Percentiles rank a stretch among this genome's conserved stretches.
Evolutionary conservation across 176 grass and related monocot genomes (phyloP).

Genomic region (Oryza meridionalis): DNA sequence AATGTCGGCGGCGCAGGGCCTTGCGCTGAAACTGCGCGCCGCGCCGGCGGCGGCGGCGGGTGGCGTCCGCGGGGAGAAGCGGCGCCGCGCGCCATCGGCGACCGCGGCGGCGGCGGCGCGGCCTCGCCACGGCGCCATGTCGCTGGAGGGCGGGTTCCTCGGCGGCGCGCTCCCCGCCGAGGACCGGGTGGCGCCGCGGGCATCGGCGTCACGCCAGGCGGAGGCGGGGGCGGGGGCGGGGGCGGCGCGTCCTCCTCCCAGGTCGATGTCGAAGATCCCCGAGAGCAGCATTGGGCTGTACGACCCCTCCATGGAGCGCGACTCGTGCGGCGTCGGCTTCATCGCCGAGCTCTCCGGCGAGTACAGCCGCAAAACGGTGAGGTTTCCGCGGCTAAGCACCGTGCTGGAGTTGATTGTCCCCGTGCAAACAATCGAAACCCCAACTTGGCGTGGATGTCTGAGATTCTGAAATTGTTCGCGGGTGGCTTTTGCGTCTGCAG

Average conservation of each 20-base stretch:
- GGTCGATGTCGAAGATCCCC: conserved; percentile 56
- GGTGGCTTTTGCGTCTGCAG: conserved; percentile 3
- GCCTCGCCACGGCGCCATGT: not conserved
- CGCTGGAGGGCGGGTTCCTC: conserved; percentile 30
- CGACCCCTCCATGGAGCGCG: conserved; percentile 58
- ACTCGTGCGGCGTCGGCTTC: conserved; percentile 71
- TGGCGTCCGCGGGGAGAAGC: conserved; percentile 5
- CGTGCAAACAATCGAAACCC: not conserved
- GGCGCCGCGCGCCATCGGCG: not conserved
- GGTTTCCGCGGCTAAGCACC: not conserved
- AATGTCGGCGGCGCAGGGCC: conserved; percentile 52
- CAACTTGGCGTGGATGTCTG: not conserved
- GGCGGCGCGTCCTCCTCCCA: conserved; percentile 15
- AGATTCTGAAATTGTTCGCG: not conserved
- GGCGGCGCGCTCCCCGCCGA: conserved; percentile 15
- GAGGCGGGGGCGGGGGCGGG: not conserved
- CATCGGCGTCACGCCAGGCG: not conserved
- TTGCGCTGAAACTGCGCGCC: conserved; percentile 42
- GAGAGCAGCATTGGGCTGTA: conserved; percentile 60
- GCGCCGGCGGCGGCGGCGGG: conserved; percentile 21
- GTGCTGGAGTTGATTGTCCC: not conserved
- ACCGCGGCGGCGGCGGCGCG: not conserved
- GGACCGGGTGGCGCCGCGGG: not conserved
- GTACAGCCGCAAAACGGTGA: conserved; percentile 55
- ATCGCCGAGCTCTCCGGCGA: conserved; percentile 54